phyloP scores from a whole-genome alignment of 306 rosid genomes.

The Hippophae gyantsensis region DNA sequence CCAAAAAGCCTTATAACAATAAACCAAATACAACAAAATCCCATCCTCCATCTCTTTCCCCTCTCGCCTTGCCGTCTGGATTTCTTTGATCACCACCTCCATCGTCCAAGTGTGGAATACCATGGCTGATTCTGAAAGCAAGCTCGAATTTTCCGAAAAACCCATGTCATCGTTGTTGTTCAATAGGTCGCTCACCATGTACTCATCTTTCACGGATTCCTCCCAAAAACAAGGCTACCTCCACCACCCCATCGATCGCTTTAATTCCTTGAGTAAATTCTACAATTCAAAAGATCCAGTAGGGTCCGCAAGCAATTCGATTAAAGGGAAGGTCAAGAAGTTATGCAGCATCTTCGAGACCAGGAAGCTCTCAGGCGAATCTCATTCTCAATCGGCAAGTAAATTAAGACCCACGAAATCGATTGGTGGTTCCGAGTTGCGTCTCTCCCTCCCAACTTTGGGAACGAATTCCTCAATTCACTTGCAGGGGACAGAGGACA shows the following conservation, averaged over 20 bases:
- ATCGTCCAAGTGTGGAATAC: neutral
- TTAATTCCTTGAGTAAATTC: slow-evolving; percentile 40
- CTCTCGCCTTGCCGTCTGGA: no score
- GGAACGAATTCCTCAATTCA: slow-evolving; percentile 22
- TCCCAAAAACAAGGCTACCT: slow-evolving; percentile 29
- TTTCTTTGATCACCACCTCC: no score
- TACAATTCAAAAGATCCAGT: slow-evolving; percentile 51
- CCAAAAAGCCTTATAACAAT: neutral
- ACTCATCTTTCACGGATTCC: slow-evolving; percentile 21
- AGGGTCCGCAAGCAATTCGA: slow-evolving; percentile 43
- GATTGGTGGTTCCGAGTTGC: slow-evolving; percentile 25
- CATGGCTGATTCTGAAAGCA: slow-evolving; percentile 41
- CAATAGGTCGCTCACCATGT: slow-evolving; percentile 57
- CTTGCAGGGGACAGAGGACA: slow-evolving; percentile 54
- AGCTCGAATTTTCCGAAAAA: slow-evolving; percentile 27
- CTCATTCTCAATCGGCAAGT: slow-evolving; percentile 14
- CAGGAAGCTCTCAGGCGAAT: slow-evolving; percentile 24
- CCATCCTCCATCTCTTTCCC: no score
- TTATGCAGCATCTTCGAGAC: slow-evolving; percentile 59
- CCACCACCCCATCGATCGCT: slow-evolving; percentile 36
- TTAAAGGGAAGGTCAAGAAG: slow-evolving; percentile 78
- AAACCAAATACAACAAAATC: neutral
- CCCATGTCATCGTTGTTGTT: slow-evolving; percentile 52
- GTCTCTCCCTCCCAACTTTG: slow-evolving; percentile 13
- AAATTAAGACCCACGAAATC: slow-evolving; percentile 38